Evolutionary conservation across 2,329 filamentous ascomycete genomes (phyloP).

Genomic region (Juglanconis juglandina): DNA sequence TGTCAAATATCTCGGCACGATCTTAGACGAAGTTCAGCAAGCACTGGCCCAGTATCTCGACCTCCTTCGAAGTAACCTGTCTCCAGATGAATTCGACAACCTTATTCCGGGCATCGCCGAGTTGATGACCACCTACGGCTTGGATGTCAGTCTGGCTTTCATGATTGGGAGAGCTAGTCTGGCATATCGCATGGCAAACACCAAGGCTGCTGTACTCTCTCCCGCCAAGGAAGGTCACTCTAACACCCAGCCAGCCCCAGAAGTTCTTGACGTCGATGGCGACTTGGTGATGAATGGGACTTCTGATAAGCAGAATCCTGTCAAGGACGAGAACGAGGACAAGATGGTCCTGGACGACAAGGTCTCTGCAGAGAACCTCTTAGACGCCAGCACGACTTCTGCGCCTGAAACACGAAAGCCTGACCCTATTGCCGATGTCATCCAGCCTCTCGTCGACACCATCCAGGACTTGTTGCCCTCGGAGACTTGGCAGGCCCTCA

Average conservation of each 20-base stretch:
- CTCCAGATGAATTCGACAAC: slow-evolving; percentile 70
- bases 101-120: slow-evolving; percentile 71
- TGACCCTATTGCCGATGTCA: slow-evolving; percentile 61
- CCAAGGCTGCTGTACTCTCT: slow-evolving; percentile 9
- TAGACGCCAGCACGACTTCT: slow-evolving; percentile 25
- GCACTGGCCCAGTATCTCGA: slow-evolving; percentile 87
- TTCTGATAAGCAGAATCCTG: not conserved
- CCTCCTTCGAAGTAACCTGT: slow-evolving; percentile 75
- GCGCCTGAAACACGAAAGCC: slow-evolving; percentile 32
- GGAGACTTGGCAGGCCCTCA: slow-evolving; percentile 67
- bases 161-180: slow-evolving; percentile 76
- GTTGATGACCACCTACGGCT: slow-evolving; percentile 73
- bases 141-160: slow-evolving; percentile 80
- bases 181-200: slow-evolving; percentile 53
- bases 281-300: slow-evolving; percentile 46
- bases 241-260: slow-evolving; percentile 22
- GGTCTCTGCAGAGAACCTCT: slow-evolving; percentile 22
- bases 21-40: slow-evolving; percentile 86
- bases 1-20: slow-evolving; percentile 82
- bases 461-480: slow-evolving; percentile 60
- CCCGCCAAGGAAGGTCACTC: slow-evolving; percentile 30
- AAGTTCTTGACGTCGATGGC: slow-evolving; percentile 49
- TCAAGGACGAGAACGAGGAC: slow-evolving; percentile 26
- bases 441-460: slow-evolving; percentile 70
- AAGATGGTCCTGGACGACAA: slow-evolving; percentile 29